Evolutionary conservation across 495 filamentous ascomycete genomes (phyloP).

Genomic region (Cenococcum geophilum): DNA sequence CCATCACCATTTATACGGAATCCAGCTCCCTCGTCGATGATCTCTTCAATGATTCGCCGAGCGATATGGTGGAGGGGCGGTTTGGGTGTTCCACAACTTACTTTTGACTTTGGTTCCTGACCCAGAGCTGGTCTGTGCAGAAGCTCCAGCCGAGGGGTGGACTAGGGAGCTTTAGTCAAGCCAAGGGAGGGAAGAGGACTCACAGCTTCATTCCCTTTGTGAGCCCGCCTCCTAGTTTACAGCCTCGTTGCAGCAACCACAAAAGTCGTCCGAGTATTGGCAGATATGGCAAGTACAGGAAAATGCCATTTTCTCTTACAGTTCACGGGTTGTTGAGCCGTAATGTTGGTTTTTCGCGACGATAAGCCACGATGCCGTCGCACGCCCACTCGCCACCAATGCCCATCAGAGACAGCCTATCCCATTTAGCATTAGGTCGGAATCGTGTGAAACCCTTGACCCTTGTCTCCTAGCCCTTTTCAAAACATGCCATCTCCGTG

Average conservation of each 20-base stretch:
- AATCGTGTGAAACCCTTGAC: constrained; percentile 1
- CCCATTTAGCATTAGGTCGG: neutral
- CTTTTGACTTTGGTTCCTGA: neutral
- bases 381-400: neutral
- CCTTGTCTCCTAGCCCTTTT: constrained; percentile 2
- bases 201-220: neutral
- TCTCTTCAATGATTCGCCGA: too few relatives aligned
- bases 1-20: too few relatives aligned
- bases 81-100: neutral
- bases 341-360: neutral
- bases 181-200: neutral
- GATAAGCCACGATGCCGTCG: neutral
- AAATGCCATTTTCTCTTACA: neutral
- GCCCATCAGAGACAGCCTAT: neutral
- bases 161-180: neutral
- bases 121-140: neutral
- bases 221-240: neutral
- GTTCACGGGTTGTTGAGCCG: neutral
- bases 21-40: too few relatives aligned
- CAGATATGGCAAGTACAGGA: neutral
- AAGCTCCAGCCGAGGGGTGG: neutral
- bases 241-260: neutral
- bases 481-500: neutral
- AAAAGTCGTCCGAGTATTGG: neutral
- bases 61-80: too few relatives aligned